Percentiles rank a stretch among this genome's conserved stretches.
Evolutionary conservation across 768 basidiomycete species (phyloP).

Genomic region (Termitomyces sp.): DNA sequence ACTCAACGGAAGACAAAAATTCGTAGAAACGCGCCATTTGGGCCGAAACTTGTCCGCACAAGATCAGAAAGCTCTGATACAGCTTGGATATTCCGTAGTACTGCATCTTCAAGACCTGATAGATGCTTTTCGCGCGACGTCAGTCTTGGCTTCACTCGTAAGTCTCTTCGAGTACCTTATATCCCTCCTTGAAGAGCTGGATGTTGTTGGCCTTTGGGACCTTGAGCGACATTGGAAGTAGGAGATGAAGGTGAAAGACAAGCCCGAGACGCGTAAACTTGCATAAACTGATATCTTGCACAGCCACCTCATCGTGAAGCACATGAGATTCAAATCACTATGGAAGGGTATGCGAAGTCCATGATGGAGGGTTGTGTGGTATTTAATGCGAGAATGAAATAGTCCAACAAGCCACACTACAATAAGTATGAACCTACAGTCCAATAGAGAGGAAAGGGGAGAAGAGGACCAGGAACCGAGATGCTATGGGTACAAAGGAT

Average conservation of each 20-base stretch:
- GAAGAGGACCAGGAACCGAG: neutral
- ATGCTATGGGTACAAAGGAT: constrained; percentile 13
- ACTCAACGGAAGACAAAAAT: neutral
- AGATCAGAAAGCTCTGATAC: constrained; percentile 94
- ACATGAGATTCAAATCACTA: neutral
- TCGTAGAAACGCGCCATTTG: constrained; percentile 67
- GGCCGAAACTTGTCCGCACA: constrained; percentile 94
- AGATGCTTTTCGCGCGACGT: constrained; percentile 48
- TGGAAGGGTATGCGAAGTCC: constrained; percentile 11
- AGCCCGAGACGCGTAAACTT: constrained; percentile 17
- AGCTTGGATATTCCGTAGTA: constrained; percentile 93
- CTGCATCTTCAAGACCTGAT: constrained; percentile 94
- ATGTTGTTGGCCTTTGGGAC: constrained; percentile 86
- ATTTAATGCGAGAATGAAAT: constrained; percentile 10
- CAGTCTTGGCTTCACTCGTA: neutral
- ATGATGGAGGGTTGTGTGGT: constrained; percentile 13
- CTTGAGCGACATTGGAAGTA: constrained; percentile 77
- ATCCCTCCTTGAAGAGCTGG: constrained; percentile 96
- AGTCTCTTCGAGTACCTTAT: constrained; percentile 57
- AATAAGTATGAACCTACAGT: constrained; percentile 14
- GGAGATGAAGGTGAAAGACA: constrained; percentile 5
- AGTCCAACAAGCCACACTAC: constrained; percentile 13
- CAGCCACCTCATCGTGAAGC: constrained; percentile 16
- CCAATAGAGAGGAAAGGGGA: constrained; percentile 1
- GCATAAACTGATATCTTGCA: constrained; percentile 18